phyloP scores from a whole-genome alignment of 1,284 basidiomycete species.

The Pseudozyma thailandica region DNA sequence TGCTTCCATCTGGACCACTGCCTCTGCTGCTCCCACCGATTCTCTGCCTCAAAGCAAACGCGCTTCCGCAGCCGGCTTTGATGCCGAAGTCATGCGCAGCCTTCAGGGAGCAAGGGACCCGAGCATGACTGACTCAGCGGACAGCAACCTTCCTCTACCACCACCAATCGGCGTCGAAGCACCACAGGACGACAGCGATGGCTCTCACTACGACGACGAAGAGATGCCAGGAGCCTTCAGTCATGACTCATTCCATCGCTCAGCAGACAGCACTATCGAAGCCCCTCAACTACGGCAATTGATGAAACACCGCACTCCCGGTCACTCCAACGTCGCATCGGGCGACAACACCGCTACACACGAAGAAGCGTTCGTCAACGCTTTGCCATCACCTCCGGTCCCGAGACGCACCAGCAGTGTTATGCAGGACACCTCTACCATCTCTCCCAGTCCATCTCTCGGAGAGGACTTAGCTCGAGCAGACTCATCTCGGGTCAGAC shows the following conservation, averaged over 20 bases:
- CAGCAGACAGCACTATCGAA: slow-evolving; percentile 6
- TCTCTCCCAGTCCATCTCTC: slow-evolving; percentile 27
- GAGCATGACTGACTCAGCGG: background rate
- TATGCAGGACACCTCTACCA: slow-evolving; percentile 18
- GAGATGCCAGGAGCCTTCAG: slow-evolving; percentile 11
- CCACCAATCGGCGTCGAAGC: slow-evolving; percentile 16
- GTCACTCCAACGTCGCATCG: background rate
- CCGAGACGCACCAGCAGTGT: slow-evolving; percentile 43
- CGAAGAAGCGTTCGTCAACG: slow-evolving; percentile 21
- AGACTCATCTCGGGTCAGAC: slow-evolving; percentile 7
- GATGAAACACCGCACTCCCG: too few species aligned
- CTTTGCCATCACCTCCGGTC: slow-evolving; percentile 38
- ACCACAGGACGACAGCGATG: slow-evolving; percentile 40
- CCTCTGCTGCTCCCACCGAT: slow-evolving; percentile 22
- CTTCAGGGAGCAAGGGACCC: slow-evolving; percentile 13
- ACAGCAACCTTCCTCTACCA: slow-evolving; percentile 4
- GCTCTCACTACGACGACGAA: slow-evolving; percentile 49
- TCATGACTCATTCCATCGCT: slow-evolving; percentile 18
- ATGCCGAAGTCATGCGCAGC: slow-evolving; percentile 34
- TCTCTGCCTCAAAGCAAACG: slow-evolving; percentile 35
- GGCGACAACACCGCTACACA: background rate
- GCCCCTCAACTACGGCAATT: too few species aligned
- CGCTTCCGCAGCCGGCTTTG: slow-evolving; percentile 37
- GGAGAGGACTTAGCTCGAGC: slow-evolving; percentile 6
- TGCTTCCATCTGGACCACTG: slow-evolving; percentile 39